Evolutionary conservation across 1,139 yeast species (phyloP), one percentile per base, ranked within the genome.

Genomic region (Protomyces macrosporus): DNA sequence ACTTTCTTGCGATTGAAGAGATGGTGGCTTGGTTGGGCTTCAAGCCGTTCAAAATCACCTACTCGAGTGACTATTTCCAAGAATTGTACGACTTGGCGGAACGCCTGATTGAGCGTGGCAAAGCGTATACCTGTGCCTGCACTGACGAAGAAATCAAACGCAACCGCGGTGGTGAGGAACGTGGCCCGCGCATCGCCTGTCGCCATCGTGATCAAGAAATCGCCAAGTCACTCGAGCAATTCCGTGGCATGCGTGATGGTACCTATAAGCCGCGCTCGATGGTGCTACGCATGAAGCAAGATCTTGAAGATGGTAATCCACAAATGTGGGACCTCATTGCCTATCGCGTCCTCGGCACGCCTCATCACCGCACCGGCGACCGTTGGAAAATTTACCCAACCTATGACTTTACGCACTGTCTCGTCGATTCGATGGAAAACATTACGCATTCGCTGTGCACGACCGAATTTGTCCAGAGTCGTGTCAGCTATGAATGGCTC

Each of bases 251-350:
- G 99, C 84, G 86, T 72, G 90, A 88, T 72, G 98, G 98, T 54
- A 79, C 81, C 69, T 95, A 88, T 77, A 81, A 82, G 69, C 90
- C 90, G 53, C 98, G 98, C 69, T 90, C 89, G 74, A 98, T 96
- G 39, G 90, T 91, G 4, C 81, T 95, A 73, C 86, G 99, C 78
- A 93, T 95, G 98, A 93, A 93, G 75, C 97, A 90, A 80, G 96
- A 93, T 74, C 79, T 93, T 68, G 75, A 76, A n/a, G 88, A 95
- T 45, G 96, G 97, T 69, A 88, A 90, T 70, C 98, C 98, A 30
- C 98, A 93, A 78, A 95, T 95, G 98, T 95, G 99, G 98, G 99
- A 95, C 76, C 82, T 93, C 70, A 95, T 93, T 66, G 98, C 98
- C n/a, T 95, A 95, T 78, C 84, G 99, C 75, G 97, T 95, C 6